These are phyloP conservation scores for Athelia psychrophila DNA, from an alignment of 1,284 basidiomycete genomes.

Conservation along the genomic window DNA sequence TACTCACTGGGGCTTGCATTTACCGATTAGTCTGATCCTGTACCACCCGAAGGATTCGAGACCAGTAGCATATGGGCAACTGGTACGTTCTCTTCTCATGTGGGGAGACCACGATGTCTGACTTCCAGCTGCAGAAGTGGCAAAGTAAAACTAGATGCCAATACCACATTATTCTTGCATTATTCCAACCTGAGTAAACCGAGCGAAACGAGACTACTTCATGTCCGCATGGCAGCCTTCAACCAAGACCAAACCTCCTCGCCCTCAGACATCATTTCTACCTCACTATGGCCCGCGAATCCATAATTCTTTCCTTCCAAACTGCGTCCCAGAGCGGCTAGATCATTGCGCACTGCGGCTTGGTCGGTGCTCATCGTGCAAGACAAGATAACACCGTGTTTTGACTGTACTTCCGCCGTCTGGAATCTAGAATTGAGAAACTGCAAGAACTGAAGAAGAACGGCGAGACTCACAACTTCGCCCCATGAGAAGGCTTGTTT, in stretches of 20 bases:
- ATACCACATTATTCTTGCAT: not conserved
- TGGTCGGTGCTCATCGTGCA: constrained; percentile 35
- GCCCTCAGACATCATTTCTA: constrained; percentile 10
- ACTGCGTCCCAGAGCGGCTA: constrained; percentile 21
- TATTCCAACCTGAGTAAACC: not conserved
- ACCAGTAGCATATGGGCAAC: constrained; percentile 81
- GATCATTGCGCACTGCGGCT: constrained; percentile 7
- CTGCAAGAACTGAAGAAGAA: not conserved
- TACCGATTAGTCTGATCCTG: constrained; percentile 58
- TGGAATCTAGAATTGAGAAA: constrained; percentile 18
- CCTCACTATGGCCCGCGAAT: constrained; percentile 32
- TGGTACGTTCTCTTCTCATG: constrained; percentile 26
- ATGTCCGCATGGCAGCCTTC: constrained; percentile 14
- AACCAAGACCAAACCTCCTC: constrained; percentile 42
- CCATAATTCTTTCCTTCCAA: constrained; percentile 48
- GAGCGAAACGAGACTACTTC: constrained; percentile 26
- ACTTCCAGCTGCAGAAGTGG: constrained; percentile 15
- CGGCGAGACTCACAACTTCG: constrained; percentile 42
- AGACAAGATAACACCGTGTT: constrained; percentile 58
- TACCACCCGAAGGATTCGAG: constrained; percentile 72
- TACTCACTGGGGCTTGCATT: not conserved
- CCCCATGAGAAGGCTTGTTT: constrained; percentile 56
- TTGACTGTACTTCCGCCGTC: constrained; percentile 50
- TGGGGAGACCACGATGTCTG: constrained; percentile 13
- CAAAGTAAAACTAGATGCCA: constrained; percentile 4